Base-by-base conservation (phyloP, 768 basidiomycete species). In the Mycena latifolia region DNA sequence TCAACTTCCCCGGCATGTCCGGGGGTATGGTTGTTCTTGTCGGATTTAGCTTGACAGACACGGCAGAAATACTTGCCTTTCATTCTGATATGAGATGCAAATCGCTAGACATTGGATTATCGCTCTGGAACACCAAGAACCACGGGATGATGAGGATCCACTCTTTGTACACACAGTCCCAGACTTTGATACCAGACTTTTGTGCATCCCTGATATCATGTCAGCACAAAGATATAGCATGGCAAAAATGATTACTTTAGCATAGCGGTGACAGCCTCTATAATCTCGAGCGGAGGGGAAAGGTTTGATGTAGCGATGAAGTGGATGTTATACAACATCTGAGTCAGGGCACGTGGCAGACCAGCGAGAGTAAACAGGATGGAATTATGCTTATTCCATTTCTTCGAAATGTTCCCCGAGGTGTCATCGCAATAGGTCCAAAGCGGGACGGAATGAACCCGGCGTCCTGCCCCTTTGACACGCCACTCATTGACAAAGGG, bases 1-100 rank as follows among this genome's bases (percentile, higher is more conserved):
- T 55, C 52, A n/a, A 61, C 22, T 54, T 61, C 60, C 6, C 43
- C 50, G 0, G 60, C 62, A 29, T 59, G 46, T 1, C 57, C 57
- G 0, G 57, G 57, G 20, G 47, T 35, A 17, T 45, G 57, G 14
- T 39, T 50, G 10, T 39, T 59, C 20, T 59, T 59, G 35, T 59
- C 57, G 1, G 57, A 59, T 28, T 72, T 57, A 24, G 61, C 35
- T 37, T 48, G 35, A 58, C 74, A 77, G 14, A 63, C n/a, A 5
- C 66, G 55, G 58, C 76, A 77, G 27, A 76, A 76, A 27, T 35
- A 70, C 29, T 71, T 73, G 3, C 70, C 73, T n/a, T 37, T 50
- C 48, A 71, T 50, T 0, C 76, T 72, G 15, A 74, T 63, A 54
- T 77, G 76, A n/a, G 65, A 73, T 2, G 73, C 68, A 55, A 77